Conservation (phyloP, 2,329 filamentous ascomycete species). For the Colletotrichum godetiae region DNA sequence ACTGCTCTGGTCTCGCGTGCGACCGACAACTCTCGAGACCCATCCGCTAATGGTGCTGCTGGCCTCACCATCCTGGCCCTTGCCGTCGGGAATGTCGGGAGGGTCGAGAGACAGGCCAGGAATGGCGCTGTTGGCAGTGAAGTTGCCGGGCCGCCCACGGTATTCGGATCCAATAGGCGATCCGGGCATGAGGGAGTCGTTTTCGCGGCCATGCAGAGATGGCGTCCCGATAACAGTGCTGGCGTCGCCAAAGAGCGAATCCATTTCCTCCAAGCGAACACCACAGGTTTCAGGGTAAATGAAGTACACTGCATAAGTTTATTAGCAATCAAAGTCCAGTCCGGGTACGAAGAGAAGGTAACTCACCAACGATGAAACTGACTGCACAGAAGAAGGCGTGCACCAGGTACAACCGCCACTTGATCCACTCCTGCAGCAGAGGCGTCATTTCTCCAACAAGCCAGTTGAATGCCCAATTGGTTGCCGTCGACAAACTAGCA, state of each 20-base stretch:
- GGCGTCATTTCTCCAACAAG: constrained; percentile 96
- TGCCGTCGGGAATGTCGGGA: constrained; percentile 68
- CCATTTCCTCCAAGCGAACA: constrained; percentile 96
- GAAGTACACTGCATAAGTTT: constrained; percentile 81
- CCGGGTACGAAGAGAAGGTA: neutral
- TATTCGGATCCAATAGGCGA: constrained; percentile 86
- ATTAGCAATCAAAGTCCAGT: constrained; percentile 33
- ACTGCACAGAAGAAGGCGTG: constrained; percentile 97
- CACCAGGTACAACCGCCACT: constrained; percentile 93
- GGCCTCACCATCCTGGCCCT: constrained; percentile 53
- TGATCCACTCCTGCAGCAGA: constrained; percentile 89
- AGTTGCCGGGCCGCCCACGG: constrained; percentile 60
- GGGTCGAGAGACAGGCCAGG: constrained; percentile 86
- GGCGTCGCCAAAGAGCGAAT: constrained; percentile 91
- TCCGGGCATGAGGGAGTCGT: constrained; percentile 82
- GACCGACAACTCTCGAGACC: constrained; percentile 55
- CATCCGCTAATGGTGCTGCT: constrained; percentile 61
- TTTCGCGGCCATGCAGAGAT: constrained; percentile 74
- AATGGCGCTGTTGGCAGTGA: constrained; percentile 75
- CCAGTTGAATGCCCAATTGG: constrained; percentile 99
- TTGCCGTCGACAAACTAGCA: constrained; percentile 92
- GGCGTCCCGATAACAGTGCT: constrained; percentile 85
- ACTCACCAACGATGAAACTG: constrained; percentile 95
- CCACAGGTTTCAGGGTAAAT: constrained; percentile 97
- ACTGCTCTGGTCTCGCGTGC: constrained; percentile 51